Evolutionary conservation across 495 filamentous ascomycete species (phyloP).

Genomic region (Penicillium paradoxum): DNA sequence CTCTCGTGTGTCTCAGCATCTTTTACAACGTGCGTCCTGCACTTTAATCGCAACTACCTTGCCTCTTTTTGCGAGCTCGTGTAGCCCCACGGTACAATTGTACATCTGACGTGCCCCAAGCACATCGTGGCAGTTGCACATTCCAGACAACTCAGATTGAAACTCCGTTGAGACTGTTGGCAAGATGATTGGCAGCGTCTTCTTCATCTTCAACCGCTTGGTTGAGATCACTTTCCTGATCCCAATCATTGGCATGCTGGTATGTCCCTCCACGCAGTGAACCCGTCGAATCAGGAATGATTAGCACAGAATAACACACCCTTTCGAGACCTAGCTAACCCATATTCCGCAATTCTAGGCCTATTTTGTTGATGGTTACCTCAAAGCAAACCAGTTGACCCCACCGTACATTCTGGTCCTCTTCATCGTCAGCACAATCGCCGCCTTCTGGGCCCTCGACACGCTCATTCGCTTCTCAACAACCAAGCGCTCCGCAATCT

Average conservation of each 20-base stretch:
- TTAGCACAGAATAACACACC: neutral
- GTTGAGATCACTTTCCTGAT: slow-evolving; percentile 79
- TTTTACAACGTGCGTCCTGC: slow-evolving; percentile 8
- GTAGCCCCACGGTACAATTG: slow-evolving; percentile 1
- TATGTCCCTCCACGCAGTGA: slow-evolving; percentile 19
- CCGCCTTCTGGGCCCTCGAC: slow-evolving; percentile 69
- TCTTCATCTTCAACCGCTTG: slow-evolving; percentile 82
- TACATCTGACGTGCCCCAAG: slow-evolving; percentile 3
- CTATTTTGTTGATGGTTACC: slow-evolving; percentile 76
- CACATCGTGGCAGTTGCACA: neutral
- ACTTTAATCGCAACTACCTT: neutral
- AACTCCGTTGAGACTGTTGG: neutral
- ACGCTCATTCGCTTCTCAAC: slow-evolving; percentile 79
- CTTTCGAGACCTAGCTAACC: neutral
- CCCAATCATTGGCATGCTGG: slow-evolving; percentile 82
- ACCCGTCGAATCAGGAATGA: neutral
- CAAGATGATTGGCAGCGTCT: slow-evolving; percentile 70
- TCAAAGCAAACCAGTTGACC: slow-evolving; percentile 64
- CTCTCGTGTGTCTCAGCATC: slow-evolving; percentile 3
- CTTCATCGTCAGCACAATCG: slow-evolving; percentile 84
- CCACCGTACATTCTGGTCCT: slow-evolving; percentile 78
- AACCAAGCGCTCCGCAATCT: slow-evolving; percentile 62
- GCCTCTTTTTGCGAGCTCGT: neutral
- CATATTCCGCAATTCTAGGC: slow-evolving; percentile 31
- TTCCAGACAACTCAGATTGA: slow-evolving; percentile 2